Evolutionary conservation across 2,329 filamentous ascomycete species (phyloP).

Genomic region (Penicillium thymicola): DNA sequence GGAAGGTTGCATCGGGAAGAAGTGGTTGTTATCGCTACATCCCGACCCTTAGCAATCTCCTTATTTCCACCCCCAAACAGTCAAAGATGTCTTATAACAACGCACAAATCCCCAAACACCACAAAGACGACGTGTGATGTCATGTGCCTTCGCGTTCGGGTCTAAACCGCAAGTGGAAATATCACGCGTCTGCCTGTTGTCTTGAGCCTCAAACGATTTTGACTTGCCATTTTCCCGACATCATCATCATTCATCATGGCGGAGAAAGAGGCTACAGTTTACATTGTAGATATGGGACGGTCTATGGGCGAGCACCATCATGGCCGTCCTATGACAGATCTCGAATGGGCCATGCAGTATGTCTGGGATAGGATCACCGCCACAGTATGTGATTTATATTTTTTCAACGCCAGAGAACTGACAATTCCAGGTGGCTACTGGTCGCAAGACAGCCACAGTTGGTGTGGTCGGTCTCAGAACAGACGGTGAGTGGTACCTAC

Average conservation of each 20-base stretch:
- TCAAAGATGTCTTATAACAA: neutral
- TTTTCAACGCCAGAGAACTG: neutral
- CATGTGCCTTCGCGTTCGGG: conserved; percentile 40
- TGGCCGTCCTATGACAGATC: conserved; percentile 71
- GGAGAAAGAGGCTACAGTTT: conserved; percentile 88
- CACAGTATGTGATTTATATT: conserved; percentile 53
- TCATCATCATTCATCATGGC: conserved; percentile 61
- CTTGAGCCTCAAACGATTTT: conserved; percentile 6
- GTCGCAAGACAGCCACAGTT: conserved; percentile 68
- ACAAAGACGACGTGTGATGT: conserved; percentile 29
- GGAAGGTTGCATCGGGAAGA: neutral
- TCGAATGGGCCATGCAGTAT: conserved; percentile 88
- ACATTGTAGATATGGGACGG: conserved; percentile 80
- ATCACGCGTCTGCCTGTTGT: conserved; percentile 42
- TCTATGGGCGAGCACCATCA: conserved; percentile 75
- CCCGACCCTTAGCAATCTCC: neutral
- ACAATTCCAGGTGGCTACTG: conserved; percentile 53
- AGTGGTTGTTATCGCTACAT: conserved; percentile 1
- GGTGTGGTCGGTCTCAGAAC: conserved; percentile 84
- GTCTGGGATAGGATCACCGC: conserved; percentile 89
- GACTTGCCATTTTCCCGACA: neutral
- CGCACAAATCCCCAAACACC: conserved; percentile 9
- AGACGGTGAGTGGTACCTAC: conserved; percentile 50
- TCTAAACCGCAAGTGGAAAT: conserved; percentile 35
- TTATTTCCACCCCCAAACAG: conserved; percentile 10